Conservation (phyloP, 192 early-diverging fungal species). For the Entomortierella chlamydospora region DNA sequence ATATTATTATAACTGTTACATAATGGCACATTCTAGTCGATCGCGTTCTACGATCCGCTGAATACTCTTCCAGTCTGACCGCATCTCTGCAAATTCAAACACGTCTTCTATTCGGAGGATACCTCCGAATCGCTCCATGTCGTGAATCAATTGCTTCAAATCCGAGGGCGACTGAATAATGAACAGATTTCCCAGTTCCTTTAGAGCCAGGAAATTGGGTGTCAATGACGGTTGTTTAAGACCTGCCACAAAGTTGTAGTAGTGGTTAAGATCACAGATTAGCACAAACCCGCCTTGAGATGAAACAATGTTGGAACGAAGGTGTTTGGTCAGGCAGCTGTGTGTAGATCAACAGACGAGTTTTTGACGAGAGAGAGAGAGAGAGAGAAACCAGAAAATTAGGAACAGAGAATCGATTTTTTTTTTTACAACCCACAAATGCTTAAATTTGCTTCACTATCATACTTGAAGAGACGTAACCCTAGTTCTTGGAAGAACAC, state of each 20-base stretch:
- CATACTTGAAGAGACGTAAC: conserved; percentile 87
- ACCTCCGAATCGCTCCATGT: conserved; percentile 79
- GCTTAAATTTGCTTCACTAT: no score
- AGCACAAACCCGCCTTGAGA: conserved; percentile 91
- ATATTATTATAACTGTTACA: conserved; percentile 50
- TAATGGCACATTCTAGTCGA: conserved; percentile 65
- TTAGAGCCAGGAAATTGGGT: conserved; percentile 82
- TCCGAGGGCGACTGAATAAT: conserved; percentile 78
- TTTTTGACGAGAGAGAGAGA: background rate
- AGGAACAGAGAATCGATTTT: no score
- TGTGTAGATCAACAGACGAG: no score
- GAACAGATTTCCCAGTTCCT: conserved; percentile 86
- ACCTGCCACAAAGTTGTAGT: conserved; percentile 76
- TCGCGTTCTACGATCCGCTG: conserved; percentile 79
- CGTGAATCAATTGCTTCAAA: conserved; percentile 82
- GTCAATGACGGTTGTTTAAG: conserved; percentile 71
- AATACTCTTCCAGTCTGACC: conserved; percentile 85
- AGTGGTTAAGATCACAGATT: conserved; percentile 88
- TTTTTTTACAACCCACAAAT: no score
- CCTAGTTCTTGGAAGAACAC: conserved; percentile 94
- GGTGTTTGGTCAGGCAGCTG: conserved; percentile 86
- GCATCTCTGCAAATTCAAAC: conserved; percentile 81
- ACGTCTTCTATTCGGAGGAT: conserved; percentile 82
- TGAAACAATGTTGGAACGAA: conserved; percentile 83
- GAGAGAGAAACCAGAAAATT: conserved; percentile 1